Conservation (phyloP, 1,139 yeast species). For the Protomyces lactucae-debilis region DNA sequence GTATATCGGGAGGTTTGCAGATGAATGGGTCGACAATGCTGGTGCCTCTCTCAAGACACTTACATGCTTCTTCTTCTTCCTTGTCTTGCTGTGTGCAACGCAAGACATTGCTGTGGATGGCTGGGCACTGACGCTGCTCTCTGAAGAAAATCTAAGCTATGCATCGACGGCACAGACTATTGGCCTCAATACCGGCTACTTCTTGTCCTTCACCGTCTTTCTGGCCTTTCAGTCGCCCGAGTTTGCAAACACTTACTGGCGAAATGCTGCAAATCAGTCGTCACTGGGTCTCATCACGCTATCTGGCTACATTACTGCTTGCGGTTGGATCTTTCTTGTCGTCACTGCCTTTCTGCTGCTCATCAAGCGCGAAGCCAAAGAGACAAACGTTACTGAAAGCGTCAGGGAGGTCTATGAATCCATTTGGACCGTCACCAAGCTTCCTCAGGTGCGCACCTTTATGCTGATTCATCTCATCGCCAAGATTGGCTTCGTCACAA, state of each 20-base stretch:
- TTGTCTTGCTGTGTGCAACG: constrained; percentile 89
- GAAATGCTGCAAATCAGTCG: constrained; percentile 48
- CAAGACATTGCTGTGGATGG: constrained; percentile 99
- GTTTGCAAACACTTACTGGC: constrained; percentile 78
- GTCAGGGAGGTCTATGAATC: constrained; percentile 56
- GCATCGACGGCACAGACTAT: constrained; percentile 97
- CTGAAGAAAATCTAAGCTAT: constrained; percentile 73
- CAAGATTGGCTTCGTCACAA: constrained; percentile 90
- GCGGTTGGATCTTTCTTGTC: constrained; percentile 68
- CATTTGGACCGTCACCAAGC: constrained; percentile 69
- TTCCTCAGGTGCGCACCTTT: constrained; percentile 71
- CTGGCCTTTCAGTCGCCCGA: constrained; percentile 87
- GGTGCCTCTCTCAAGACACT: constrained; percentile 35
- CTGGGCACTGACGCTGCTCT: constrained; percentile 88
- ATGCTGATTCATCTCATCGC: constrained; percentile 71
- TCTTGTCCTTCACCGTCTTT: constrained; percentile 82
- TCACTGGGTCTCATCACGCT: constrained; percentile 66
- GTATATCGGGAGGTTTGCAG: constrained; percentile 57
- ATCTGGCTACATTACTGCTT: constrained; percentile 67
- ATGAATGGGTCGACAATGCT: constrained; percentile 47
- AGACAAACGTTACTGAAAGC: constrained; percentile 41
- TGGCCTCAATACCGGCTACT: constrained; percentile 90
- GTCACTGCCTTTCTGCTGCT: constrained; percentile 57
- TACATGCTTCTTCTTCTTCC: constrained; percentile 61
- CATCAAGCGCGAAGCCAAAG: constrained; percentile 43